A percentile compares a stretch with the other conserved stretches of the same genome.
Conservation (phyloP, 768 basidiomycete species). For the Agaricus subrufescens region DNA sequence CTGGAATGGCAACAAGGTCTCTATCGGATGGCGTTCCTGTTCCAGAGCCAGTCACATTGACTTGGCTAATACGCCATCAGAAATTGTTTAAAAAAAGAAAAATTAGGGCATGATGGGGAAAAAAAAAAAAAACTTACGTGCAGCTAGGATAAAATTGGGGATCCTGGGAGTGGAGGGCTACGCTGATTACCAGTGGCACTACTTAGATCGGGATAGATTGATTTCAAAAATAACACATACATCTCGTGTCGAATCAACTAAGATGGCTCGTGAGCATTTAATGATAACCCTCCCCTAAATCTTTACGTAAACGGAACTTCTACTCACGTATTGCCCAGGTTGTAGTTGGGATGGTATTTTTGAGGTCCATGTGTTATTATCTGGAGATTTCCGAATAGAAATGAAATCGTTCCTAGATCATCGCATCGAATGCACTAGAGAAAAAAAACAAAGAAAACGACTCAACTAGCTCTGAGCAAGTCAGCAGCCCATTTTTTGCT, state of each 20-base stretch:
- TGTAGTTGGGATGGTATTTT: slow-evolving; percentile 37
- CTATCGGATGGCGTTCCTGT: slow-evolving; percentile 26
- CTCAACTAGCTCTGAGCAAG: slow-evolving; percentile 35
- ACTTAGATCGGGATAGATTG: neutral
- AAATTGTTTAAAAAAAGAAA: neutral
- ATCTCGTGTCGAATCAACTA: slow-evolving; percentile 48
- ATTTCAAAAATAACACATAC: slow-evolving; percentile 21
- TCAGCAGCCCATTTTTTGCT: slow-evolving; percentile 37
- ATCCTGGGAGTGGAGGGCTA: slow-evolving; percentile 39
- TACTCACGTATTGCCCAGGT: slow-evolving; percentile 43
- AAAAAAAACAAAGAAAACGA: neutral
- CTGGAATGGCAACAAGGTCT: slow-evolving; percentile 31
- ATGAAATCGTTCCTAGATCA: neutral
- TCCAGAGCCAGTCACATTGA: slow-evolving; percentile 33
- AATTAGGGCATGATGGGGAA: neutral
- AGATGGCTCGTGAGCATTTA: slow-evolving; percentile 3
- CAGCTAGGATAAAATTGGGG: slow-evolving; percentile 48
- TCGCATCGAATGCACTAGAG: neutral
- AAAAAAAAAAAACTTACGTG: slow-evolving; percentile 30
- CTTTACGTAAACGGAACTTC: slow-evolving; percentile 15
- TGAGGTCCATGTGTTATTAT: slow-evolving; percentile 35
- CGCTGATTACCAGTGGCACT: slow-evolving; percentile 19
- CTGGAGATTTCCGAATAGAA: slow-evolving; percentile 18
- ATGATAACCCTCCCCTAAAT: neutral
- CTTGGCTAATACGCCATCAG: slow-evolving; percentile 20